Conservation (phyloP, 257 asterid genomes). For the Solanum ossicruentum region DNA sequence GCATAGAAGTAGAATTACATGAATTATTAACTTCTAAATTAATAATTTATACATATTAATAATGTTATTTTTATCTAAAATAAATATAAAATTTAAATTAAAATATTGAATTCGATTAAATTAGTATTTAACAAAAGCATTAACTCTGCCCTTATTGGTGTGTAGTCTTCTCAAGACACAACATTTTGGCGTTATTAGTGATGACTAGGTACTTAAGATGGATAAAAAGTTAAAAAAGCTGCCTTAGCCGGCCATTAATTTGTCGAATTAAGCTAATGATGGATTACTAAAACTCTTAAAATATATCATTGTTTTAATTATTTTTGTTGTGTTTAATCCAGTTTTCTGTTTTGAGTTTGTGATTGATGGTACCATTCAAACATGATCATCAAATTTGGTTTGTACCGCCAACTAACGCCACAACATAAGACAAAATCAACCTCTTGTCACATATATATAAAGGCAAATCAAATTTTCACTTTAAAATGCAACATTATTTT, state of each 20-base stretch:
- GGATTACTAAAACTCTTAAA: conserved; percentile 7
- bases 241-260: conserved; percentile 58
- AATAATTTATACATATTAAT: background rate
- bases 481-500: background rate
- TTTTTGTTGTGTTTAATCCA: background rate
- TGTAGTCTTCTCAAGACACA: background rate
- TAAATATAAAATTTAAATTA: background rate
- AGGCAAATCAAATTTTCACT: background rate
- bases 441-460: background rate
- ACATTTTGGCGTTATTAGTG: background rate
- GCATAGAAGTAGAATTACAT: background rate
- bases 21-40: background rate
- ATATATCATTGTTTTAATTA: background rate
- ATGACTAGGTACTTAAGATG: background rate
- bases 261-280: conserved; percentile 21
- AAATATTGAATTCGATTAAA: background rate
- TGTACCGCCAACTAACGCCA: conserved; percentile 16
- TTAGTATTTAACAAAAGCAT: background rate
- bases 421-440: conserved; percentile 27
- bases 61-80: background rate
- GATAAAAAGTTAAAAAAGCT: conserved; percentile 35
- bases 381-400: conserved; percentile 1
- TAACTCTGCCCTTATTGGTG: background rate
- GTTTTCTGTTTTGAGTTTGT: conserved; percentile 9
- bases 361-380: conserved; percentile 21